phyloP scores from a whole-genome alignment of 352 stramenopile species.

The Pythium scleroteichum region DNA sequence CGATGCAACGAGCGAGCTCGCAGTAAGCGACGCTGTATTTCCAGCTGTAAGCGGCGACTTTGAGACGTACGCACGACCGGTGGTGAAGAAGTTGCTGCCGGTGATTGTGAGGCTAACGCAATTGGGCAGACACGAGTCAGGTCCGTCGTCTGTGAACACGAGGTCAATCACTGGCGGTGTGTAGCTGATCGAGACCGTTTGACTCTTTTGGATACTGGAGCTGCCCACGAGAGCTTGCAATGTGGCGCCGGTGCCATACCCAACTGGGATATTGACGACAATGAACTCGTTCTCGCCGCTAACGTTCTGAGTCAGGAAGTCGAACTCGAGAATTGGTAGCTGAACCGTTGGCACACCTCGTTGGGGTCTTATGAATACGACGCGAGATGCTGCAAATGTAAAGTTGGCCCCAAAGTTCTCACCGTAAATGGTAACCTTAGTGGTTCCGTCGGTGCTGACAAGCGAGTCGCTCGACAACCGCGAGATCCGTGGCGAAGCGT shows the following conservation, averaged over 20 bases:
- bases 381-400: slow-evolving; percentile 37
- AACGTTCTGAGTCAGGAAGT: slow-evolving; percentile 23
- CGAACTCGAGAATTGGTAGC: slow-evolving; percentile 45
- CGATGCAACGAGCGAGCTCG: slow-evolving; percentile 11
- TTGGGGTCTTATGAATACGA: slow-evolving; percentile 51
- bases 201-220: slow-evolving; percentile 41
- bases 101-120: slow-evolving; percentile 56
- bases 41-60: slow-evolving; percentile 35
- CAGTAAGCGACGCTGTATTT: slow-evolving; percentile 1
- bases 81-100: slow-evolving; percentile 54
- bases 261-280: slow-evolving; percentile 39
- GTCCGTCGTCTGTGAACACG: slow-evolving; percentile 65
- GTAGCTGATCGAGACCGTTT: slow-evolving; percentile 40
- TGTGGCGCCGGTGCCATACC: slow-evolving; percentile 37
- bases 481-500: slow-evolving; percentile 41
- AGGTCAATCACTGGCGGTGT: slow-evolving; percentile 43
- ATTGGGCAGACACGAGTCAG: slow-evolving; percentile 38
- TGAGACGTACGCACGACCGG: slow-evolving; percentile 39
- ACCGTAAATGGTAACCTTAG: slow-evolving; percentile 46
- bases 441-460: slow-evolving; percentile 44
- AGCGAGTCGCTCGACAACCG: slow-evolving; percentile 10
- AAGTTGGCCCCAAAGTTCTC: slow-evolving; percentile 50
- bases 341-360: slow-evolving; percentile 30
- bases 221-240: slow-evolving; percentile 42
- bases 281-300: slow-evolving; percentile 38